Evolutionary conservation across 2,329 filamentous ascomycete species (phyloP).

Genomic region (Plectosphaerella sp.): DNA sequence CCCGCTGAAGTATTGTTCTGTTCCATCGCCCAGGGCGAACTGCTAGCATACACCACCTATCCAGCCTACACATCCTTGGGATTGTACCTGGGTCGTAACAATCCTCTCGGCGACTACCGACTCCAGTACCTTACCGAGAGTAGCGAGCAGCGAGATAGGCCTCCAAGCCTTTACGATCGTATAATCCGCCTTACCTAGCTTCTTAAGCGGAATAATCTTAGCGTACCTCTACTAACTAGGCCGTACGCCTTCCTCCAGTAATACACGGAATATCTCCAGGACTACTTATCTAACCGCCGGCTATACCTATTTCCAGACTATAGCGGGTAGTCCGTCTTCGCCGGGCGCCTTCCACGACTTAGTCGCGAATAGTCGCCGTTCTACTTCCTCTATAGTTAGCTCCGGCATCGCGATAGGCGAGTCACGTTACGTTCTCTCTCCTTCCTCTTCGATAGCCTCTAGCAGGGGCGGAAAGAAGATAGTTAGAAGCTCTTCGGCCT

Average conservation of each 20-base stretch:
- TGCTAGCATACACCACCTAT: no score
- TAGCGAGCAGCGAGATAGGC: conserved; percentile 20
- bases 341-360: conserved; percentile 17
- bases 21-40: no score
- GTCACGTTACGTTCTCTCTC: conserved; percentile 9
- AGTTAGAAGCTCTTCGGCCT: conserved; percentile 14
- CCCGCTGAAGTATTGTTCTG: no score
- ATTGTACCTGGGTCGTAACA: no score
- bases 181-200: conserved; percentile 19
- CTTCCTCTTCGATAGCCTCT: conserved; percentile 13
- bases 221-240: conserved; percentile 5
- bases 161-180: conserved; percentile 18
- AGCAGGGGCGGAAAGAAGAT: conserved; percentile 16
- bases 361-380: no score
- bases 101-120: neutral
- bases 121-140: conserved; percentile 16
- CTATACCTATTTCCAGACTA: conserved; percentile 14
- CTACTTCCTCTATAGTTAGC: no score
- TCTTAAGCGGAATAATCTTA: conserved; percentile 23
- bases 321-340: conserved; percentile 12
- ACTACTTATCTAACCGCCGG: conserved; percentile 7
- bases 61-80: no score
- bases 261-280: conserved; percentile 12
- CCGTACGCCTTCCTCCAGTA: conserved; percentile 2
- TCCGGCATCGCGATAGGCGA: no score